Base-by-base conservation (phyloP, 2,329 filamentous ascomycete species). In the Colletotrichum godetiae region DNA sequence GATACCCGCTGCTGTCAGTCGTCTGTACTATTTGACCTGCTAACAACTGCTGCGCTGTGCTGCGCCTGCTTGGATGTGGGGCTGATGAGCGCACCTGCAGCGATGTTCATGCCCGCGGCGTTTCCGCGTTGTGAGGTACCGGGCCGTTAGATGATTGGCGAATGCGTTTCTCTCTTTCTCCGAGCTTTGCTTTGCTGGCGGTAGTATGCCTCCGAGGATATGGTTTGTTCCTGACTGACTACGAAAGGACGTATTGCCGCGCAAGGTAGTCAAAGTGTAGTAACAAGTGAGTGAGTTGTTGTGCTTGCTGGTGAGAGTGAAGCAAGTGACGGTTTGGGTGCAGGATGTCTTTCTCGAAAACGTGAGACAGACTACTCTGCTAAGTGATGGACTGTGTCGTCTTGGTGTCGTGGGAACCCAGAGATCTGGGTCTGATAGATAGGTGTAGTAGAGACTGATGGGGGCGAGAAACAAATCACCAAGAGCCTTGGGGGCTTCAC, bases 1-100 rank as follows among this genome's bases (percentile, higher is more conserved):
- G 15, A 13, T 46, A 29, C 10, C 55, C 37, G 31, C 53, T 62
- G 22, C 42, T 72, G 57, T 74, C 59, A 74, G 72, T 67, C 62
- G 62, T 67, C 72, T 62, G 68, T 59, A 53, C 52, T 67, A 46
- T 57, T 53, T 57, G 31, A 52, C 29, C 31, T 35, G 46, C n/a
- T 59, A 24, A n/a, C 22, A 42, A 42, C 35, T 49, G 67, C 59
- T 67, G 68, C 56, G 62, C 62, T 73, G 63, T 67, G 70, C 72
- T 74, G 72, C 72, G 72, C 72, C 72, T 72, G 72, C 57, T 72
- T 72, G 57, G 52, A 67, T 49, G 68, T 72, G 72, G 72, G 72
- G 68, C 68, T 29, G 31, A 29, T 59, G 52, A 67, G 62, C 72
- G 62, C 72, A 74, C 72, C 72, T 74, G 62, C 72, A 74, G 72